Conservation (phyloP, 2,329 filamentous ascomycete species). For the Ascochyta rabiei region DNA sequence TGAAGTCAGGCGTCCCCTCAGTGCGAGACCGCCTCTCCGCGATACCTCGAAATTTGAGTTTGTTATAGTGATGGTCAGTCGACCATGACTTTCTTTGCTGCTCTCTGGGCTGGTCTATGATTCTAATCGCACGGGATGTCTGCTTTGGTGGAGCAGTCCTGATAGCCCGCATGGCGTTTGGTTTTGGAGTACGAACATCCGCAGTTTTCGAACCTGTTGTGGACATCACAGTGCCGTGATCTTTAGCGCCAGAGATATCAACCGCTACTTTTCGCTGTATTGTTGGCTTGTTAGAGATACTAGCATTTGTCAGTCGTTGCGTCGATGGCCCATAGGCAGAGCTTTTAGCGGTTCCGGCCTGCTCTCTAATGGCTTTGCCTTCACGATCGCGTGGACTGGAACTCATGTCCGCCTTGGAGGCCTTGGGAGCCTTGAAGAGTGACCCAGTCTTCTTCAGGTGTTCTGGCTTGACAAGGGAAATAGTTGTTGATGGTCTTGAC, state of each 20-base stretch:
- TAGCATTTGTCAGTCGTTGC: neutral
- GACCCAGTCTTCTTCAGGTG: neutral
- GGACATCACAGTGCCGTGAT: neutral
- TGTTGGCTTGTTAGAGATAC: neutral
- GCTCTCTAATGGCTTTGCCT: neutral
- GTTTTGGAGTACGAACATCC: neutral
- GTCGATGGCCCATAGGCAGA: neutral
- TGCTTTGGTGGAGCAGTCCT: conserved; percentile 7
- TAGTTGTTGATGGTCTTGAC: neutral
- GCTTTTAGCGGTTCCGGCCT: neutral
- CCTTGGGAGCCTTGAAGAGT: too few species aligned
- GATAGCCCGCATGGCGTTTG: neutral
- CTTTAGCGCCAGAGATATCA: neutral
- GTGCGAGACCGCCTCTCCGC: conserved; percentile 30
- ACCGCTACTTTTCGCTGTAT: neutral
- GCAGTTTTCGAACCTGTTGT: neutral
- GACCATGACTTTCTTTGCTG: conserved; percentile 18
- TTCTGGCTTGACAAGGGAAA: neutral
- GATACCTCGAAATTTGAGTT: conserved; percentile 18
- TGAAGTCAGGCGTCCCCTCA: conserved; percentile 36
- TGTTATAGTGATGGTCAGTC: conserved; percentile 25
- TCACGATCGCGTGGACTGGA: neutral
- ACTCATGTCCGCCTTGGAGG: neutral
- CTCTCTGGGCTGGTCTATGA: conserved; percentile 32
- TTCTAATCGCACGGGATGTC: conserved; percentile 23